Percentiles rank a stretch among this genome's conserved stretches.
These are phyloP conservation scores for Rhizopus microsporus DNA, from an alignment of 371 early-diverging fungal species.

Conservation along the genomic window DNA sequence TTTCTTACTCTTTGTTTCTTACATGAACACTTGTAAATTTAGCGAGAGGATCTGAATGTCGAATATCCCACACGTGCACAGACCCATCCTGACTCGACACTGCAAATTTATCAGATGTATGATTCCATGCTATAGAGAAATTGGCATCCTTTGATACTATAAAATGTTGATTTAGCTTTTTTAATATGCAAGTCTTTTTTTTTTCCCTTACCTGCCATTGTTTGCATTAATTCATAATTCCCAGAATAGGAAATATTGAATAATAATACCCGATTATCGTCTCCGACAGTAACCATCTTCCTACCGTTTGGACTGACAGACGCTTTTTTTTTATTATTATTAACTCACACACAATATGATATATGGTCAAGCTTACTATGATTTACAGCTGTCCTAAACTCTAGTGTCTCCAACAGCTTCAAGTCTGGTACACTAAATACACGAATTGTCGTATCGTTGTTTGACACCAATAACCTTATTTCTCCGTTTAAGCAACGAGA, in stretches of 20 bases:
- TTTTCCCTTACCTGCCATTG: conserved; percentile 58
- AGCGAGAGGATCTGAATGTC: conserved; percentile 39
- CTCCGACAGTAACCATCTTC: conserved; percentile 86
- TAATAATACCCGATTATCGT: conserved; percentile 79
- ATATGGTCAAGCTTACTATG: conserved; percentile 48
- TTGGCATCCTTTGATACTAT: conserved; percentile 35
- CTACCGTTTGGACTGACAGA: conserved; percentile 83
- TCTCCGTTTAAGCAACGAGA: conserved; percentile 59
- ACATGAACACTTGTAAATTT: conserved; percentile 51
- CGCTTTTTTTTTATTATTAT: conserved; percentile 34
- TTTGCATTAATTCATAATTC: conserved; percentile 64
- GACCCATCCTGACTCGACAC: conserved; percentile 86
- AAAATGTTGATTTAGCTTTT: neutral
- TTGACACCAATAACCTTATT: conserved; percentile 80
- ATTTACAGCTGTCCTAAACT: conserved; percentile 85
- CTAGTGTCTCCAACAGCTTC: conserved; percentile 66
- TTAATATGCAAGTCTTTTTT: neutral
- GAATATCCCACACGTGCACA: conserved; percentile 73
- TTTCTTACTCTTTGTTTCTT: conserved; percentile 7
- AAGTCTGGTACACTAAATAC: conserved; percentile 77
- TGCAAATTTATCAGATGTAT: conserved; percentile 70
- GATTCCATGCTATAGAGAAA: conserved; percentile 66
- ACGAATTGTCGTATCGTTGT: conserved; percentile 94
- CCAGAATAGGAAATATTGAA: conserved; percentile 69
- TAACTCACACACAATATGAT: neutral